Evolutionary conservation across 805 yeast genomes (phyloP), one percentile per base, ranked within the genome.

Genomic region (Kluyveromyces siamensis): DNA sequence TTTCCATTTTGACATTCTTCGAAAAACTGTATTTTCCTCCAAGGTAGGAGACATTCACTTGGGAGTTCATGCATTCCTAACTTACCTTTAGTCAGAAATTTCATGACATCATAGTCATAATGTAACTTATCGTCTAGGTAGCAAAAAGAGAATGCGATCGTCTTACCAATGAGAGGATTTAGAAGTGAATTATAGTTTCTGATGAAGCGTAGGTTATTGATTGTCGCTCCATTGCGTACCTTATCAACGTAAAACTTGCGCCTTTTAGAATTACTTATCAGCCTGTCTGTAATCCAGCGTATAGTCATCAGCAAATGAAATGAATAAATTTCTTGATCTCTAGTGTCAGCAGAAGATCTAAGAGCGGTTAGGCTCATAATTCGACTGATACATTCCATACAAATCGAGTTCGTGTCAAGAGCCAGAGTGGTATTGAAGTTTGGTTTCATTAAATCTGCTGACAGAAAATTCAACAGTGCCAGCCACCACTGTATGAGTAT

Each of bases 401-500:
- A 51, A 7, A 66, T 66, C 2, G 69, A 61, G 1, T 60, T 42
- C n/a, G 57, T 41, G 18, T 59, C 62, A 9, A 53, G 50, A 18
- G 50, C 49, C 35, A 60, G 41, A n/a, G 50, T 48, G 2, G 51
- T 50, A 35, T 47, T 44, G 9, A 25, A 44, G 18, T 46, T 49
- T 14, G 40, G 41, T 14, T 45, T 40, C 18, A 48, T 43, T 13
- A 48, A 39, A 47, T 61, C 59, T 40, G 54, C 54, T 16, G 51
- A 56, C 14, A 62, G 48, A 41, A 56, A 56, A 44, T 61, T 60
- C 41, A 64, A 44, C 14, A 62, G 44, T 1, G 62, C 54, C 1
- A 59, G 52, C 69, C 69, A 65, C 69, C 69, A 65, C 44, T 64
- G 68, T 6, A 51, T 50, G 21, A 63, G 48, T 7, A 55, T 55